Evolutionary conservation across 2,329 filamentous ascomycete species (phyloP), one percentile per base, ranked within the genome.

Genomic region (Moelleriella libera): DNA sequence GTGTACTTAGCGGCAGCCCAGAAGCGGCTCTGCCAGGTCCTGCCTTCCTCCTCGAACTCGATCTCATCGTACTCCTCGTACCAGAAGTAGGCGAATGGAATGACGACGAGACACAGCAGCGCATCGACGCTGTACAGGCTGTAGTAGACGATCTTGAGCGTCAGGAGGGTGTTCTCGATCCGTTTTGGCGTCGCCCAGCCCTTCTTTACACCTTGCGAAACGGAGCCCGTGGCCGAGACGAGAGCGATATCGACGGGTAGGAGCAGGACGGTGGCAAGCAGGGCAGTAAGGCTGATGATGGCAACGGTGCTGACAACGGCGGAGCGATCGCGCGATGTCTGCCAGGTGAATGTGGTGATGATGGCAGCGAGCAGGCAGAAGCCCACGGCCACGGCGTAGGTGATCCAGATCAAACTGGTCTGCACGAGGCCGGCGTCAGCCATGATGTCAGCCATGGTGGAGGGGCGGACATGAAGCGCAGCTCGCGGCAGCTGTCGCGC

Each of bases 41-140:
- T 82, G 31, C 78, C 80, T 32, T 87, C 85, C 57, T 94, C 86
- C 57, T 94, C 86, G 34, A 83, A 76, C 51, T 88, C 88, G 21
- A 90, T 82, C 66, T 96, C 88, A 58, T 96, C 90, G 54, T 94
- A 94, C 64, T 97, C 92, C 63, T 98, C 92, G 59, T 94, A 92
- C 80, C 85, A 96, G 63, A 98, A 98, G 69, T 98, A 98, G 44
- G 89, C 84, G 61, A 98, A 98, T 0, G 92, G 92, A 21, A 97
- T 84, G 43, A 95, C 77, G 14, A 97, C 63, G 43, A 98, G 72
- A 60, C 92, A 98, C 9, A 98, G 77, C 5, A 96, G 63, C 1
- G 88, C 86, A 63, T 98, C 92, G 54, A 96, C 70, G 56, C 86
- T 92, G 69, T 97, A 98, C 0, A 98, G 75, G 0, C 81, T 75